Conservation (phyloP, 2,329 filamentous ascomycete genomes). For the Metarhizium guizhouense region DNA sequence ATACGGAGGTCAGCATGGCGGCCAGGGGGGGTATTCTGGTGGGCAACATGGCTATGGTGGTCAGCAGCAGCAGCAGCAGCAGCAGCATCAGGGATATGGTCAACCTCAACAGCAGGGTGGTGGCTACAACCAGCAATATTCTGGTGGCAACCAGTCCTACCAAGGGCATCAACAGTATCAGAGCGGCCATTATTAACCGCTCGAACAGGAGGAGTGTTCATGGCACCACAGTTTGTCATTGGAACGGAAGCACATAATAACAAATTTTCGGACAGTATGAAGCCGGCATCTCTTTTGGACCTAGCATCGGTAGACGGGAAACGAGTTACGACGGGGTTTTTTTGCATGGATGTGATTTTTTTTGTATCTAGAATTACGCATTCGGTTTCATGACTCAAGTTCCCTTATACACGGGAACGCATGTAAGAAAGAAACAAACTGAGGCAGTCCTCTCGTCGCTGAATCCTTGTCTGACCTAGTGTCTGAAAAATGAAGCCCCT, state of each 20-base stretch:
- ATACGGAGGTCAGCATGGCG: slow-evolving; percentile 16
- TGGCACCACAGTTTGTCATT: not conserved
- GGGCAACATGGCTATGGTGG: slow-evolving; percentile 14
- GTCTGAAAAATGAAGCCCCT: not conserved
- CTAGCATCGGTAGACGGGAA: slow-evolving; percentile 1
- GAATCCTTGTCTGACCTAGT: not conserved
- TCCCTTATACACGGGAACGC: not conserved
- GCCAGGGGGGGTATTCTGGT: slow-evolving; percentile 10
- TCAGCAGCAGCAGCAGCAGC: slow-evolving; percentile 5
- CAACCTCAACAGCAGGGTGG: slow-evolving; percentile 7
- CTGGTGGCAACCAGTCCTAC: slow-evolving; percentile 16
- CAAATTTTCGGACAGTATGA: not conserved
- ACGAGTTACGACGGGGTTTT: slow-evolving; percentile 5
- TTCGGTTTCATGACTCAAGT: not conserved
- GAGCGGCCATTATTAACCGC: slow-evolving; percentile 9
- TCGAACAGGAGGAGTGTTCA: not conserved
- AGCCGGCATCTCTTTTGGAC: not conserved
- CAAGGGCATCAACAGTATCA: slow-evolving; percentile 14
- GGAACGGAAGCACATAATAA: not conserved
- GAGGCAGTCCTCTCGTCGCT: not conserved
- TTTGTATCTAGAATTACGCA: slow-evolving; percentile 5
- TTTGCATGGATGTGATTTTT: slow-evolving; percentile 1
- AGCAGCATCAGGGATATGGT: slow-evolving; percentile 7
- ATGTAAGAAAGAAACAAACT: not conserved
- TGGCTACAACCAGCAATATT: slow-evolving; percentile 16